Percentiles rank a stretch among this genome's conserved stretches.
Evolutionary conservation across 768 basidiomycete genomes (phyloP).

Genomic region (Macrolepiota albuminosa): DNA sequence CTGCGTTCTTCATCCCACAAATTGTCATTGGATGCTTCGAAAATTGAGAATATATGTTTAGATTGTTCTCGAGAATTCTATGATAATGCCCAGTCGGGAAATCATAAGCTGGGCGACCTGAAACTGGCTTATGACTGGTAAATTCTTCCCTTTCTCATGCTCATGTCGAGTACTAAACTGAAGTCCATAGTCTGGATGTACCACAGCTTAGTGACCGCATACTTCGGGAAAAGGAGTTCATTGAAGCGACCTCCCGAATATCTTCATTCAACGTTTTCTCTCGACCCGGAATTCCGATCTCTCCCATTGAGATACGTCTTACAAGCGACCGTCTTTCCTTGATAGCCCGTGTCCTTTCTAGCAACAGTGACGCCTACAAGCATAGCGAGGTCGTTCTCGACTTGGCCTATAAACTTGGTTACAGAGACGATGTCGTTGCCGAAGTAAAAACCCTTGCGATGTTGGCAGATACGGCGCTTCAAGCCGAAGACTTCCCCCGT

Average conservation of each 20-base stretch:
- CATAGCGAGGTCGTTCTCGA: constrained; percentile 92
- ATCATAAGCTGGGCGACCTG: constrained; percentile 93
- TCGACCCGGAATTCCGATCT: constrained; percentile 68
- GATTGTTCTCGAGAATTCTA: constrained; percentile 85
- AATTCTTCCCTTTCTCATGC: not conserved
- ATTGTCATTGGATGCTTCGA: constrained; percentile 41
- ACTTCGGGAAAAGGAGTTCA: constrained; percentile 78
- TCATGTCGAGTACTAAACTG: constrained; percentile 1
- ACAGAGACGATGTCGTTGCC: constrained; percentile 63
- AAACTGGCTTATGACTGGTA: constrained; percentile 96
- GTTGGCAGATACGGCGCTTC: constrained; percentile 85
- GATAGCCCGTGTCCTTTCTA: constrained; percentile 81
- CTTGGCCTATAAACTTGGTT: constrained; percentile 85
- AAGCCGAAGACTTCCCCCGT: constrained; percentile 70
- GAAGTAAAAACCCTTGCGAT: constrained; percentile 83
- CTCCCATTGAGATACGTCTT: constrained; percentile 91
- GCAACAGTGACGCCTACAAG: constrained; percentile 83
- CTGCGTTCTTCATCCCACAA: constrained; percentile 44
- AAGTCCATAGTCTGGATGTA: constrained; percentile 64
- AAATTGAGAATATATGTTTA: constrained; percentile 77
- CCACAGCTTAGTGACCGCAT: constrained; percentile 60
- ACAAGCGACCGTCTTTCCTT: constrained; percentile 85
- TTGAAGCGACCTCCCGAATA: constrained; percentile 94
- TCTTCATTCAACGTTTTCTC: constrained; percentile 87
- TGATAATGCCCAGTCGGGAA: constrained; percentile 90